phyloP scores from a whole-genome alignment of 768 basidiomycete species.

The Lentinula sp. region DNA sequence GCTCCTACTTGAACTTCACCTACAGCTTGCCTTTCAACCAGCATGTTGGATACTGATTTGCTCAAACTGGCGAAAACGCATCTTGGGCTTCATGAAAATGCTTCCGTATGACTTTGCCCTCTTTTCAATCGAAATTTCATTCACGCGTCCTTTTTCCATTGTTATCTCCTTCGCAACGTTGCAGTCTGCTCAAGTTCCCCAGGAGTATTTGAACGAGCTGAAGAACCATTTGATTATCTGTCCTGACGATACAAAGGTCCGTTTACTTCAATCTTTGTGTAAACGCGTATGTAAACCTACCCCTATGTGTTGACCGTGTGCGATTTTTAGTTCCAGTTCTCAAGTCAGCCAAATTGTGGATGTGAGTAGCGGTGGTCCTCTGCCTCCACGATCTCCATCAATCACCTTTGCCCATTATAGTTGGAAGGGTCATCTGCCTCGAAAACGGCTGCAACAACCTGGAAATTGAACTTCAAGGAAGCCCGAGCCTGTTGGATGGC shows the following conservation, averaged over 20 bases:
- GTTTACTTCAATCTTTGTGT: not conserved
- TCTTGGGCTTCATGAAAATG: not conserved
- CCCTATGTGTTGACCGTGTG: not conserved
- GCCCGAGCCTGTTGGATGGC: not conserved
- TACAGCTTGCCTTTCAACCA: not conserved
- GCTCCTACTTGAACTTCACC: not conserved
- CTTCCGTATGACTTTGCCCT: not conserved
- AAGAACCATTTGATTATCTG: not conserved
- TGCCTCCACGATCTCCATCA: not conserved
- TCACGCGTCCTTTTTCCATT: not conserved
- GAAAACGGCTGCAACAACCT: not conserved
- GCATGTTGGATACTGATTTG: not conserved
- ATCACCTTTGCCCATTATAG: not conserved
- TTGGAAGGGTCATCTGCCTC: constrained; percentile 1
- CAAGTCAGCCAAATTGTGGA: not conserved
- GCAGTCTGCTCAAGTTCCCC: not conserved
- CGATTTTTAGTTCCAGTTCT: not conserved
- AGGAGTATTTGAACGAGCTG: not conserved
- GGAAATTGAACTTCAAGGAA: not conserved
- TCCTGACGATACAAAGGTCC: constrained; percentile 1
- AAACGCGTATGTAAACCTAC: not conserved
- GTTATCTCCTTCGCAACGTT: not conserved
- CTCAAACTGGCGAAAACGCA: not conserved
- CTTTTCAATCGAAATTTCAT: not conserved
- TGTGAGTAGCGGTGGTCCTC: not conserved